Evolutionary conservation across 2,329 filamentous ascomycete genomes (phyloP).

Genomic region (Chrysoporthe cubensis): DNA sequence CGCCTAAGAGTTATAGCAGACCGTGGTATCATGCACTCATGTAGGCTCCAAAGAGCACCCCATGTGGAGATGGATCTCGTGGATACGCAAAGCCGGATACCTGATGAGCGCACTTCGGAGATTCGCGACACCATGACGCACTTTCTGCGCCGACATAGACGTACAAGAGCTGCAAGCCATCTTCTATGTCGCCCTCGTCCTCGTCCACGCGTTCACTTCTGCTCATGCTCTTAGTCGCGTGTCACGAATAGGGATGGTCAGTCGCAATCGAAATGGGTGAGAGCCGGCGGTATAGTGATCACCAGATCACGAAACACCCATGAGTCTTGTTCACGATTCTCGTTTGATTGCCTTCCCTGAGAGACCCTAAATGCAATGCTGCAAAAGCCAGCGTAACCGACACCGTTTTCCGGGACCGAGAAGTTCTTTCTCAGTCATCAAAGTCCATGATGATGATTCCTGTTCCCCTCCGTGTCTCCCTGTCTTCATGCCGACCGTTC

Average conservation of each 20-base stretch:
- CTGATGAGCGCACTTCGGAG: background rate
- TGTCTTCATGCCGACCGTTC: conserved; percentile 21
- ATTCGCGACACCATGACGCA: background rate
- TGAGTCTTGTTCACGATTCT: conserved; percentile 22
- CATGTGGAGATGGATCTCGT: background rate
- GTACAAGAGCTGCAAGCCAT: background rate
- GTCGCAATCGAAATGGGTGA: background rate
- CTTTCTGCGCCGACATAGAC: background rate
- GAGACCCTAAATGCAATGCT: conserved; percentile 29
- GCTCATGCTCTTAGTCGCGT: background rate
- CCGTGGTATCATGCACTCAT: background rate
- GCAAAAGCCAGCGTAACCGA: conserved; percentile 27
- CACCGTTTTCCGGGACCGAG: conserved; percentile 28
- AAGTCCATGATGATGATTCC: conserved; percentile 26
- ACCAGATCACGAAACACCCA: background rate
- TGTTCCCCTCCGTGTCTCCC: conserved; percentile 20
- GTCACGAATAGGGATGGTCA: background rate
- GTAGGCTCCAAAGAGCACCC: background rate
- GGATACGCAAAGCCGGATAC: background rate
- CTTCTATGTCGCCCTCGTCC: background rate
- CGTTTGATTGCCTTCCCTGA: conserved; percentile 25
- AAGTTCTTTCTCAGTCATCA: conserved; percentile 25
- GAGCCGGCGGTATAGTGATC: background rate
- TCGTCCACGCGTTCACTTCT: background rate
- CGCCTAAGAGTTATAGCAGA: background rate